phyloP scores from a whole-genome alignment of 176 grass and related monocot genomes.

The Saccharum spontaneum region DNA sequence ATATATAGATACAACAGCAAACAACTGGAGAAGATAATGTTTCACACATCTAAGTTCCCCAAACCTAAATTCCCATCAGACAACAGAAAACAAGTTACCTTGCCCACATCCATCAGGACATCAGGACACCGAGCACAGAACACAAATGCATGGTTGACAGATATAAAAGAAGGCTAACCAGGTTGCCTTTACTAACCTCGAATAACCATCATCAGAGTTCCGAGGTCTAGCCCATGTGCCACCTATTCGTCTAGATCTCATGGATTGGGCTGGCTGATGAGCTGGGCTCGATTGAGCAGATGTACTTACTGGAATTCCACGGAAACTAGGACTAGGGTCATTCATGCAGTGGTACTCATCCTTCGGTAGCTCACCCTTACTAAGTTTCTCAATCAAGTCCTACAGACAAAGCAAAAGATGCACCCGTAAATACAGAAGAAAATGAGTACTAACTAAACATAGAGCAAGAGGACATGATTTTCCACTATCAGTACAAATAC shows the following conservation, averaged over 20 bases:
- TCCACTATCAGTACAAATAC: slow-evolving; percentile 5
- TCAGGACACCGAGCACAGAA: background rate
- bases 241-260: slow-evolving; percentile 65
- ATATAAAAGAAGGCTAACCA: background rate
- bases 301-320: slow-evolving; percentile 42
- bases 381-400: slow-evolving; percentile 89
- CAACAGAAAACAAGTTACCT: background rate
- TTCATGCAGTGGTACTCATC: slow-evolving; percentile 87
- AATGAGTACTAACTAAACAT: background rate
- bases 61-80: background rate
- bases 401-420: slow-evolving; percentile 36
- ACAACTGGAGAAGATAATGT: background rate
- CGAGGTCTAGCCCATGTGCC: slow-evolving; percentile 82
- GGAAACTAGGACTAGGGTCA: slow-evolving; percentile 71
- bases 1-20: background rate
- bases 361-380: slow-evolving; percentile 69
- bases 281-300: slow-evolving; percentile 46
- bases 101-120: background rate
- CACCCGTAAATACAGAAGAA: slow-evolving; percentile 1
- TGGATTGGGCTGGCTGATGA: slow-evolving; percentile 63
- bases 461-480: background rate
- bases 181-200: slow-evolving; percentile 50
- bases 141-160: background rate
- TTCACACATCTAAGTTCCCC: background rate
- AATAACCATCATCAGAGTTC: slow-evolving; percentile 86